Base-by-base conservation (phyloP, 805 yeast genomes). In the Wickerhamiella alocasiicola region DNA sequence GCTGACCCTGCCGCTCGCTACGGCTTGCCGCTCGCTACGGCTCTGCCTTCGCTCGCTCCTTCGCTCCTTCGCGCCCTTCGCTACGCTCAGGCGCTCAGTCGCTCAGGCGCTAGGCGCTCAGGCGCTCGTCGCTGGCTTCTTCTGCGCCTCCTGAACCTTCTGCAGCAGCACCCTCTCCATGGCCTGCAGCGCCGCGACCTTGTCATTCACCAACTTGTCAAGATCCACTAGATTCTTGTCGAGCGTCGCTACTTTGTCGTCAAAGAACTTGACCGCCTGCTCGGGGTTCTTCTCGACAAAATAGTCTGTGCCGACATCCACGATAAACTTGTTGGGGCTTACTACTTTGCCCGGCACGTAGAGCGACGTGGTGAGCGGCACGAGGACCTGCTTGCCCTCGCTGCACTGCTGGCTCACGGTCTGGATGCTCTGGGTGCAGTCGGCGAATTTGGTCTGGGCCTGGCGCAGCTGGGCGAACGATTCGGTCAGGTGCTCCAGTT, bases 271-370 rank as follows among this genome's bases (percentile, higher is more conserved):
- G 46, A 72, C 65, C 1, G 95, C 79, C 35, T 81, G 84, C 6
- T 64, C 63, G 0, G 74, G 72, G 36, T 60, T 60, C 60, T 91
- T 91, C 55, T 84, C 95, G 13, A 85, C 87, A 56, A 72, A 91
- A 57, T 91, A 91, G 2, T 97, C 97, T 0, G 98, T 91, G 26
- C 98, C 98, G 19, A 91, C 78, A 56, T 91, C 98, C 7, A 91
- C 95, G 56, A 91, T 66, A 52, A 79, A 91, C 44, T 70, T 75
- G 45, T 77, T 70, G 39, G 70, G 70, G 44, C 79, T 74, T 32
- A 68, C 66, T 39, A 82, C 69, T 41, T 66, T 71, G 2, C 97
- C 98, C 3, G 95, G 94, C 20, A 91, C 79, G 50, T 91, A 91
- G 30, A 91, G 64, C 0, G 95, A 83, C 15, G 85, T 69, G 0